Evolutionary conservation across 78 protist species (phyloP).

Genomic region (Dictyostelium citrinum): DNA sequence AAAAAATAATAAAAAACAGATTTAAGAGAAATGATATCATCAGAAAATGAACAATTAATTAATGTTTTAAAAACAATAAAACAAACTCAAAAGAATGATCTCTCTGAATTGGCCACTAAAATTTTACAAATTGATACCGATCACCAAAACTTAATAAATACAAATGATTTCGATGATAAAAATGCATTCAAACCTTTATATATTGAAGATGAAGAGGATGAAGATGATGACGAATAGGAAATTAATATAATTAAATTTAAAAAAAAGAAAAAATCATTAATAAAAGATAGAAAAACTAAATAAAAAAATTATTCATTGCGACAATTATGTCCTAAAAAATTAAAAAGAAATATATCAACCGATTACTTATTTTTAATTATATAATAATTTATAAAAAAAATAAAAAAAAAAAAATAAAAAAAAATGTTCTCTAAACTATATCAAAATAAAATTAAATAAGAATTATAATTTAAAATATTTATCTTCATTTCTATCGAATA

Average conservation of each 20-base stretch:
- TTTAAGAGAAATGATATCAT: slow-evolving; percentile 27
- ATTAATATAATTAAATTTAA: neutral
- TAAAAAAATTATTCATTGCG: no score
- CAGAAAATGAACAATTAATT: slow-evolving; percentile 1
- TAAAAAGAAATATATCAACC: no score
- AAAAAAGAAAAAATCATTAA: neutral
- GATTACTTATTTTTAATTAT: no score
- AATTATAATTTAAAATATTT: no score
- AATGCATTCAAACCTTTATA: neutral
- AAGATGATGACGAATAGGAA: neutral
- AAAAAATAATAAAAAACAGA: neutral
- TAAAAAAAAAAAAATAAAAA: no score
- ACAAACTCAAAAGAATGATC: neutral
- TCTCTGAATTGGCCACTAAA: neutral
- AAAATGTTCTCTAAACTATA: no score
- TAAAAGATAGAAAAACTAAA: neutral
- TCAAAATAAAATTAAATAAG: no score
- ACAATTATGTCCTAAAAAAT: no score
- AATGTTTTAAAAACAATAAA: neutral
- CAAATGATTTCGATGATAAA: neutral
- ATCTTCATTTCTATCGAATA: no score
- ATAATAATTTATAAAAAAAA: no score
- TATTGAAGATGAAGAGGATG: neutral
- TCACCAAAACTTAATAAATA: neutral
- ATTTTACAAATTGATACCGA: slow-evolving; percentile 14